Conservation (phyloP, 2,329 filamentous ascomycete species). For the Cryoendolithus antarcticus region DNA sequence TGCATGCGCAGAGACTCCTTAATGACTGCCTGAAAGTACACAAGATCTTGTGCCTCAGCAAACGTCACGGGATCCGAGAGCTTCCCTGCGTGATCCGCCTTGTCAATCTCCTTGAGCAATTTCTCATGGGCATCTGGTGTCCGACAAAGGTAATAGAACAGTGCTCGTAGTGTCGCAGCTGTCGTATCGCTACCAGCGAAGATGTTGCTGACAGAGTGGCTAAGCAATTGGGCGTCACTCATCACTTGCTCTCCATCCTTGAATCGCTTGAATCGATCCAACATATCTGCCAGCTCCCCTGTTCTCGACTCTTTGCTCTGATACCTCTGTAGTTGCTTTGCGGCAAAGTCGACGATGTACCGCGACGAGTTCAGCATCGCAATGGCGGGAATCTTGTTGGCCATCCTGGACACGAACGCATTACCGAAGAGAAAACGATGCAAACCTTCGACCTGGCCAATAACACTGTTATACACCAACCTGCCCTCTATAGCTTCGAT, state of each 20-base stretch:
- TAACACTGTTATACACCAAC: constrained; percentile 12
- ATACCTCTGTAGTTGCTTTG: constrained; percentile 11
- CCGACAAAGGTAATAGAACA: constrained; percentile 28
- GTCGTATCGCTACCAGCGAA: constrained; percentile 30
- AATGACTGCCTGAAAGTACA: constrained; percentile 19
- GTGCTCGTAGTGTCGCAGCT: constrained; percentile 27
- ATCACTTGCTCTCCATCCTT: constrained; percentile 14
- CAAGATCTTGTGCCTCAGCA: constrained; percentile 16
- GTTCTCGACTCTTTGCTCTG: constrained; percentile 10
- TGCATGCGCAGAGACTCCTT: constrained; percentile 22
- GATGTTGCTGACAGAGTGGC: constrained; percentile 35
- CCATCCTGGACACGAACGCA: constrained; percentile 7
- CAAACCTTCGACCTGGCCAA: constrained; percentile 12
- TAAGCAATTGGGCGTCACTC: constrained; percentile 10
- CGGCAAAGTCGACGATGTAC: constrained; percentile 13
- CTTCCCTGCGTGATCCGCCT: constrained; percentile 13
- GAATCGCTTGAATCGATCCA: constrained; percentile 13
- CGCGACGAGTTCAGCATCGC: constrained; percentile 11
- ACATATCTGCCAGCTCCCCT: constrained; percentile 11
- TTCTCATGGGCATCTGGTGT: constrained; percentile 21
- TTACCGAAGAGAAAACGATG: constrained; percentile 15
- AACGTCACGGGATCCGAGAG: constrained; percentile 14
- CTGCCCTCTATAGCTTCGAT: constrained; percentile 6
- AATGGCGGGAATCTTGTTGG: constrained; percentile 9
- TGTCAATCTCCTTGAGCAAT: constrained; percentile 29